These are phyloP conservation scores for Aspergillus wentii DNA, from an alignment of 495 filamentous ascomycete species.

Conservation along the genomic window DNA sequence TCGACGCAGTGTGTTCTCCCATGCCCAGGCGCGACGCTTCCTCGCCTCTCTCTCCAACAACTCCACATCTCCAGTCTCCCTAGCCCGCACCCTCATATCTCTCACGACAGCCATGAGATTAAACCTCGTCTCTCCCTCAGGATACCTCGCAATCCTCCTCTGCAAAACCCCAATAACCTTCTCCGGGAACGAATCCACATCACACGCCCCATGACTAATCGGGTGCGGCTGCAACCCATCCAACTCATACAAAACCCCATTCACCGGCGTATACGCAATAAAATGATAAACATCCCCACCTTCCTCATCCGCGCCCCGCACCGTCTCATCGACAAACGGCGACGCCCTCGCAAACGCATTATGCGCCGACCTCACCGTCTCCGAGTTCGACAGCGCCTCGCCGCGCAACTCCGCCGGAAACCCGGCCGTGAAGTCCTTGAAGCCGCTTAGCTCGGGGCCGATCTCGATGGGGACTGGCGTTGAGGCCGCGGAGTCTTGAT, in stretches of 20 bases:
- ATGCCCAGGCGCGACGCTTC: conserved; percentile 83
- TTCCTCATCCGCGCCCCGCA: conserved; percentile 51
- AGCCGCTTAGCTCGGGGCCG: conserved; percentile 62
- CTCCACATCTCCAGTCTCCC: conserved; percentile 80
- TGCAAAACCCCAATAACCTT: conserved; percentile 84
- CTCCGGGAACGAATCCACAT: conserved; percentile 63
- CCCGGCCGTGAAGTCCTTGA: conserved; percentile 85
- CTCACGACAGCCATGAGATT: conserved; percentile 90
- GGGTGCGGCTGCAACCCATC: conserved; percentile 92
- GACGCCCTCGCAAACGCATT: conserved; percentile 86
- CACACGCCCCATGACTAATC: conserved; percentile 78
- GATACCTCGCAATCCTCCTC: conserved; percentile 80
- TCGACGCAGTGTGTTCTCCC: conserved; percentile 89
- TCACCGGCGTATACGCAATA: conserved; percentile 84
- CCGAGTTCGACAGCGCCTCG: conserved; percentile 63
- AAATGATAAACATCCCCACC: conserved; percentile 89
- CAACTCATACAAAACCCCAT: conserved; percentile 82
- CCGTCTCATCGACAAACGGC: conserved; percentile 88
- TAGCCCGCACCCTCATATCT: conserved; percentile 70
- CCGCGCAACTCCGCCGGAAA: conserved; percentile 77
- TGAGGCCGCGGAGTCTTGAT: conserved; percentile 52
- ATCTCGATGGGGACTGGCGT: conserved; percentile 39
- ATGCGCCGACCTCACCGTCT: conserved; percentile 85
- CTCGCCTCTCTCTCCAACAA: conserved; percentile 71
- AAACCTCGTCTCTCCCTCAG: conserved; percentile 83